Conservation (phyloP, 495 filamentous ascomycete genomes). For the Talaromyces ruber region DNA sequence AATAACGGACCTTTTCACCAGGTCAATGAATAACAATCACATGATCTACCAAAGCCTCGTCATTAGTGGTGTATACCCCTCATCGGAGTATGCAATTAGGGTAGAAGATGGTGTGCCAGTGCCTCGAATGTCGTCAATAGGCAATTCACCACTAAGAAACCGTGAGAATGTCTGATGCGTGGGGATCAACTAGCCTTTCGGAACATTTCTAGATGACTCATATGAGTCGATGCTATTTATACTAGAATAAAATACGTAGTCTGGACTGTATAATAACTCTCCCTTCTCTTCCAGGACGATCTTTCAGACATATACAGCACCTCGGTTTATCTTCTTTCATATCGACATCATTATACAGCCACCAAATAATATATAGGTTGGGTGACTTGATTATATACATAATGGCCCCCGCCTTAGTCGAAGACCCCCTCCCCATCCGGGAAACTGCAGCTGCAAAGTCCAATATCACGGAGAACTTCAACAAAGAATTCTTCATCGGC, state of each 20-base stretch:
- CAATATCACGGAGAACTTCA: constrained; percentile 37
- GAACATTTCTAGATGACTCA: neutral
- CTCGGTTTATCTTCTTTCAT: neutral
- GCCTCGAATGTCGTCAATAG: neutral
- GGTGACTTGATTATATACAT: too few species aligned
- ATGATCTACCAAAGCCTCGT: neutral
- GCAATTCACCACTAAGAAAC: neutral
- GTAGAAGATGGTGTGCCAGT: neutral
- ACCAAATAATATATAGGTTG: neutral
- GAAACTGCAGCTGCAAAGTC: constrained; percentile 25
- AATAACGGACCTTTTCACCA: neutral
- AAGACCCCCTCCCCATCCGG: constrained; percentile 27
- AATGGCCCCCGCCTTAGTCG: constrained; percentile 49
- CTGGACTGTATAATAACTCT: neutral
- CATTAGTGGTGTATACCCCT: neutral
- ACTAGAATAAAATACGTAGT: neutral
- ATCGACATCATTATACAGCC: neutral
- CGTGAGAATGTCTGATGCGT: neutral
- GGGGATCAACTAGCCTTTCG: neutral
- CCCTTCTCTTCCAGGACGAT: neutral
- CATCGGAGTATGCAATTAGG: neutral
- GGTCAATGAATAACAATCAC: neutral
- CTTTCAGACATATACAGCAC: neutral
- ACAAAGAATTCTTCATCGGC: constrained; percentile 53
- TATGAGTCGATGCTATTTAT: neutral